Base-by-base conservation (phyloP, 1,284 basidiomycete genomes). In the Phylloporus gajari region DNA sequence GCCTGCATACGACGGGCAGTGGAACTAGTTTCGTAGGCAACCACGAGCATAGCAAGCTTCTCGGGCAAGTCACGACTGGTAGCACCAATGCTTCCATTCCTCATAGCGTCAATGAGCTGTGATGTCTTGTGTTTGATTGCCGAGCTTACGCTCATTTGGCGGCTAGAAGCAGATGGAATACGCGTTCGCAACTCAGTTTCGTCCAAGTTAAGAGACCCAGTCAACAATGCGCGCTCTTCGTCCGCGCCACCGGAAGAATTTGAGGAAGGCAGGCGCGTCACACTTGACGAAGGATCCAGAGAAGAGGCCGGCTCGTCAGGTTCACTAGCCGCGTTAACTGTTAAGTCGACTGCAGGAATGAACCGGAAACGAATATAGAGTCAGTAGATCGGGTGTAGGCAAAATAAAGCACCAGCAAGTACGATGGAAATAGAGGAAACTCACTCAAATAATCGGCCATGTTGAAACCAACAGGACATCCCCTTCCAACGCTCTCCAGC, bases 381-480 rank as follows among this genome's bases (percentile, higher is more conserved):
- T 23, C 19, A 59, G 9, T 21, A 30, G 56, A 59, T 59, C 56
- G 32, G 56, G 32, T 21, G 7, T 30, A 59, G 27, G 27, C 17
- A 7, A n/a, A 58, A 51, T n/a, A 59, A n/a, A 62, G 63, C 42
- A n/a, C 8, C 19, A 12, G n/a, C 19, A n/a, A 65, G 38, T 32
- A 65, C 23, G 11, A 48, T 23, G 35, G 62, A 64, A 48, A 17
- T 40, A 67, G 65, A 27, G 11, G 44, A 44, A 44, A 89, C 93
- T 73, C 80, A 95, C 95, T 98, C 73, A 98, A 85, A 82, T 93
- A 97, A 83, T 99, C 97, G 0, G 97, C 97, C 76, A 99, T 94
- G 81, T 99, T 99, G 85, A 97, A 99, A 0, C 97, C 97, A n/a
- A 91, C 86, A 13, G 97, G 97, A 81, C 97, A 99, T 0, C 92